A percentile compares a stretch with the other conserved stretches of the same genome.
Evolutionary conservation across 1,284 basidiomycete species (phyloP).

Genomic region (Fomitopsis betulina): DNA sequence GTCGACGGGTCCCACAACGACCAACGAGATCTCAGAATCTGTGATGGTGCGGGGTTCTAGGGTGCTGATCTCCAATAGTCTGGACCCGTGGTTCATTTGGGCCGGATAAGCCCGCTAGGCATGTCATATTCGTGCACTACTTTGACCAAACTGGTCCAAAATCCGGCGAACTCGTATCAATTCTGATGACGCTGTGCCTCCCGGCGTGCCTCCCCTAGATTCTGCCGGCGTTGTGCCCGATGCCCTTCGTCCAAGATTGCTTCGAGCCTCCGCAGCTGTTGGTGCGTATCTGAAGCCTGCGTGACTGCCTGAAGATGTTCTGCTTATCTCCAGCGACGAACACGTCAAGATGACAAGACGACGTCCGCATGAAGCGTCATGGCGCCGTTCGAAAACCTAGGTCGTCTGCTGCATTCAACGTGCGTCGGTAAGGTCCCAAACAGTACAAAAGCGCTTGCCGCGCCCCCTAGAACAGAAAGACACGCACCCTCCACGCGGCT

Average conservation of each 20-base stretch:
- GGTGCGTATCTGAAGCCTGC: background rate
- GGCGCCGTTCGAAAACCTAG: constrained; percentile 3
- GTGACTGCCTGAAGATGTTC: background rate
- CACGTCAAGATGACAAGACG: constrained; percentile 1
- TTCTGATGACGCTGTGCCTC: background rate
- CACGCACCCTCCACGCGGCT: constrained; percentile 20
- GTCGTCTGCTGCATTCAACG: constrained; percentile 8
- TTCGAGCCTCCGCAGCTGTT: background rate
- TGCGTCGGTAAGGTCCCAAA: constrained; percentile 12
- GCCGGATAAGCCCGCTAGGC: background rate
- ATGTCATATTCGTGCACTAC: background rate
- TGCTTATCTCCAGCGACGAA: background rate
- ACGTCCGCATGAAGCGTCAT: background rate
- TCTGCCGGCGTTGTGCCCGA: background rate
- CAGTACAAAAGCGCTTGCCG: constrained; percentile 17
- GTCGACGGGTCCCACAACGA: constrained; percentile 6
- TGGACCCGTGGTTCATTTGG: constrained; percentile 8
- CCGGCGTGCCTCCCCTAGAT: background rate
- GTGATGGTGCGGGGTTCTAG: constrained; percentile 17
- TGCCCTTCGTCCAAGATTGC: background rate
- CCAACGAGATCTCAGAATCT: constrained; percentile 12
- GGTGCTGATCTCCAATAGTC: constrained; percentile 14
- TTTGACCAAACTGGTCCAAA: constrained; percentile 6
- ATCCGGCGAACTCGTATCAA: constrained; percentile 16
- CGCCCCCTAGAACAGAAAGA: constrained; percentile 19